Evolutionary conservation across 352 stramenopile species (phyloP), one percentile per base, ranked within the genome.

Genomic region (Pythium utonaiense): DNA sequence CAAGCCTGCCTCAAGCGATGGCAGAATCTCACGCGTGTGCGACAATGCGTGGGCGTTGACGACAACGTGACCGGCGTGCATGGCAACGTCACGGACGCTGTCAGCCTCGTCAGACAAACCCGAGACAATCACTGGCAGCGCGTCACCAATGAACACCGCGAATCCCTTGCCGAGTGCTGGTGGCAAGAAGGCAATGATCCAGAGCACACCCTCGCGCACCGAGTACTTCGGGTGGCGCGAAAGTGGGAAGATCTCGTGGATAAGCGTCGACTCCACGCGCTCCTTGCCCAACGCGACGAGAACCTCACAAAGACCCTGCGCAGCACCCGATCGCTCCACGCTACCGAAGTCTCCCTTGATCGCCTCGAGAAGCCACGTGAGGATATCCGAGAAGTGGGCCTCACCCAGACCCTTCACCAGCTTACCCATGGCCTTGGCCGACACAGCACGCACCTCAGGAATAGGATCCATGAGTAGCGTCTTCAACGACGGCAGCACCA

Each of bases 61-160:
- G 36, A 99, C 82, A 17, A 99, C 97, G 70, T 99, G 90, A 31
- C 98, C 98, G 12, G 98, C 98, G 62, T 98, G 87, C 83, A 97
- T 93, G 17, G 92, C 96, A 33, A 99, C 96, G 57, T 99, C 97
- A 44, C 98, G 88, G 16, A 99, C 97, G 28, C 85, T 87, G 66
- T 99, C 98, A 25, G 88, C 91, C 73, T 99, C 98, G 71, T 99
- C 98, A 34, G 96, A 98, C 27, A 99, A 79, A 64, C 98, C 98
- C 22, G 83, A 80, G 13, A 99, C 87, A 33, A 99, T 88, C 44
- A 98, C 96, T 22, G 96, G 96, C 47, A 99, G 80, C 28, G 96
- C 96, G 57, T 91, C 81, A 57, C 90, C 80, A 59, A 99, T 91
- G 53, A 99, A 93, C 34, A 88, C 75, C 6, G 91, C 82, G 77